Conservation (phyloP, 257 asterid species). For the Petunia secreta region DNA sequence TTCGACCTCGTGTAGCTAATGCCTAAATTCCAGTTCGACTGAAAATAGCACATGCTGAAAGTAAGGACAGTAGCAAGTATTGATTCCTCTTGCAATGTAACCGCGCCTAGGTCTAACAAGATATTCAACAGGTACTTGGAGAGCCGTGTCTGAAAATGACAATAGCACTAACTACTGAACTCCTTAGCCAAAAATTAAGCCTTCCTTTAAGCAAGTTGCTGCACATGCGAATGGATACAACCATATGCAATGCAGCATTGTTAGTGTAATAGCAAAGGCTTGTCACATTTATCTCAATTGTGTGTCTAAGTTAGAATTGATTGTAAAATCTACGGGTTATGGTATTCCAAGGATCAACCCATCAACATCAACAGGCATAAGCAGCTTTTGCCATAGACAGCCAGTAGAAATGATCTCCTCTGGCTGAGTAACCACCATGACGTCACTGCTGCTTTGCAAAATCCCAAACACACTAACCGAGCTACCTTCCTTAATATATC, state of each 20-base stretch:
- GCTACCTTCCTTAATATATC: conserved; percentile 47
- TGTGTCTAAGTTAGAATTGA: not conserved
- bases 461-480: conserved; percentile 41
- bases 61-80: too few species aligned
- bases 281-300: not conserved
- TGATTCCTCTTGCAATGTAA: not conserved
- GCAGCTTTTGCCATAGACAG: conserved; percentile 44
- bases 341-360: conserved; percentile 42
- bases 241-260: not conserved
- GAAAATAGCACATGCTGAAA: too few species aligned
- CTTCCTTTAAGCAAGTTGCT: not conserved
- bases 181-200: conserved; percentile 1
- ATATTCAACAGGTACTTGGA: not conserved
- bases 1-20: not conserved
- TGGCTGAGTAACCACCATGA: conserved; percentile 39
- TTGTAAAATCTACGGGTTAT: not conserved
- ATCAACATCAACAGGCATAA: conserved; percentile 47
- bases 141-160: not conserved
- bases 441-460: conserved; percentile 29
- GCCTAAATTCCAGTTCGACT: not conserved
- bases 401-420: conserved; percentile 44
- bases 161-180: not conserved
- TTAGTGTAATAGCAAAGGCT: not conserved
- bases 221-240: not conserved
- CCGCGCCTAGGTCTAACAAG: not conserved